Percentiles rank a stretch among this genome's conserved stretches.
Conservation (phyloP, 805 yeast genomes). For the Maudiozyma turicensis region DNA sequence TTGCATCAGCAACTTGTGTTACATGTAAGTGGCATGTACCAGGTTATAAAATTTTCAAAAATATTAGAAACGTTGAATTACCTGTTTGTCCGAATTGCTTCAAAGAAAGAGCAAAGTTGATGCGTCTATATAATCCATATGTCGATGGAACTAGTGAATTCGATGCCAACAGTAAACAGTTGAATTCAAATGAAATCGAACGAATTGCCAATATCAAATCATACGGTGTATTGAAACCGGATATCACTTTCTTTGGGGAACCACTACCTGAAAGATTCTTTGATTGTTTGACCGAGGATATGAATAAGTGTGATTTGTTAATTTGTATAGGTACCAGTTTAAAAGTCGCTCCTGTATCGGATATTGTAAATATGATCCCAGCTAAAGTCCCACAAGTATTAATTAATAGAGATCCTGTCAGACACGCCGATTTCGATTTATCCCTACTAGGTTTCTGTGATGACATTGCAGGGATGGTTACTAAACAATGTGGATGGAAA, state of each 20-base stretch:
- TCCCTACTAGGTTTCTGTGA: constrained; percentile 75
- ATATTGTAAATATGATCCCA: constrained; percentile 63
- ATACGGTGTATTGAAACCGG: constrained; percentile 83
- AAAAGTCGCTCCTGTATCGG: constrained; percentile 87
- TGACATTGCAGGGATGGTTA: constrained; percentile 60
- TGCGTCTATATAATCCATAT: constrained; percentile 10
- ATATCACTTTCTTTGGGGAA: constrained; percentile 88
- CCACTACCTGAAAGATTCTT: constrained; percentile 64
- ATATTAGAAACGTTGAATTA: constrained; percentile 47
- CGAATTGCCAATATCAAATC: constrained; percentile 31
- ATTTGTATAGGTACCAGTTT: constrained; percentile 88
- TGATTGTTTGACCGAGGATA: constrained; percentile 46
- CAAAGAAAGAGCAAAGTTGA: constrained; percentile 31
- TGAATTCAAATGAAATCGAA: neutral
- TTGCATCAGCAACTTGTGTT: constrained; percentile 76
- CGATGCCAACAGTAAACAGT: neutral
- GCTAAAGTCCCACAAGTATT: constrained; percentile 66
- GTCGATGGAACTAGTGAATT: constrained; percentile 1
- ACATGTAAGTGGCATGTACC: constrained; percentile 59
- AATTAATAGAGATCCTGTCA: constrained; percentile 67
- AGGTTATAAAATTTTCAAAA: constrained; percentile 55
- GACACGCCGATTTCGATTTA: constrained; percentile 71
- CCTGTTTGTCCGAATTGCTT: constrained; percentile 67
- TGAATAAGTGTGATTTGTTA: constrained; percentile 61
- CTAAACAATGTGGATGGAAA: constrained; percentile 49